Conservation (phyloP, 1,284 basidiomycete genomes). For the Ceraceosorus bombacis region DNA sequence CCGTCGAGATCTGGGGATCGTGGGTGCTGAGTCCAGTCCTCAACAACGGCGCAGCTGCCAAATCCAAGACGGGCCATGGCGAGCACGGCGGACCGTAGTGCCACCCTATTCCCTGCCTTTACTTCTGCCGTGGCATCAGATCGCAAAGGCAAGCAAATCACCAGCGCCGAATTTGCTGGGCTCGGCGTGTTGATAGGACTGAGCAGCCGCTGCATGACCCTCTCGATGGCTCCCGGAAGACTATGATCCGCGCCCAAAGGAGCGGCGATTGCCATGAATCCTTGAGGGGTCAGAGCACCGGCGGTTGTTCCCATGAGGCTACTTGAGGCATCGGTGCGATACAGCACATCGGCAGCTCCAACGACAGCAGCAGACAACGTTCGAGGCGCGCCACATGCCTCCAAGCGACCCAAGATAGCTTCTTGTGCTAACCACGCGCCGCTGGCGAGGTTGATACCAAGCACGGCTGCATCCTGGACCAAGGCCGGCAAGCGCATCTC, state of each 20-base stretch:
- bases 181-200: slow-evolving; percentile 16
- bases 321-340: slow-evolving; percentile 2
- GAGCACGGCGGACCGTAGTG: slow-evolving; percentile 6
- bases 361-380: slow-evolving; percentile 11
- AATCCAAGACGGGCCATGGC: slow-evolving; percentile 12
- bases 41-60: slow-evolving; percentile 8
- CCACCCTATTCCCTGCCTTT: slow-evolving; percentile 6
- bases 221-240: slow-evolving; percentile 11
- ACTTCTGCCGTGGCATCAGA: neutral
- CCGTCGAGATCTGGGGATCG: neutral
- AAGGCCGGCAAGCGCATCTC: too few species aligned
- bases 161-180: slow-evolving; percentile 7
- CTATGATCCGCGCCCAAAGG: slow-evolving; percentile 11
- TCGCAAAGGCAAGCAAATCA: slow-evolving; percentile 8
- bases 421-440: too few species aligned
- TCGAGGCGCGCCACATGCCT: neutral
- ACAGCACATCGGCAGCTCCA: slow-evolving; percentile 11
- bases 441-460: too few species aligned
- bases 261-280: slow-evolving; percentile 3
- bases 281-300: slow-evolving; percentile 1
- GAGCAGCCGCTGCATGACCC: neutral
- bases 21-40: neutral
- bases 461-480: too few species aligned
- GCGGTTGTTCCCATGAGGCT: slow-evolving; percentile 1
- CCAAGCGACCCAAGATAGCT: too few species aligned